Evolutionary conservation across 805 yeast genomes (phyloP).

Genomic region (Candida xyloterini): DNA sequence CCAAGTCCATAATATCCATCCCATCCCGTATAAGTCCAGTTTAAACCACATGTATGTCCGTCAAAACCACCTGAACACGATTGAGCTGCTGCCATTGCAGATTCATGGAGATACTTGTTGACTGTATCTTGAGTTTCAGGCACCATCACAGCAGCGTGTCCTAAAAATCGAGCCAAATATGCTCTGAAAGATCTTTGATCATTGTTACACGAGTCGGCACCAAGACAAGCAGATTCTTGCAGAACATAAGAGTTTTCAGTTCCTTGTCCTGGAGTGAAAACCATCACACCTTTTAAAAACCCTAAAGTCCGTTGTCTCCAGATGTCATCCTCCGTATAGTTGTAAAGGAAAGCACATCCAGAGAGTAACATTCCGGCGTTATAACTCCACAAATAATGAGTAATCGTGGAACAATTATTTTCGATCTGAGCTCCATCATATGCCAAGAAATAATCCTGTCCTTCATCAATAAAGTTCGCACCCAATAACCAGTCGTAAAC

Average conservation of each 20-base stretch:
- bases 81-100: slow-evolving; percentile 66
- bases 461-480: slow-evolving; percentile 44
- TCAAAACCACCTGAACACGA: slow-evolving; percentile 75
- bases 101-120: slow-evolving; percentile 37
- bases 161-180: slow-evolving; percentile 70
- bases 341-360: slow-evolving; percentile 80
- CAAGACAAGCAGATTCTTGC: slow-evolving; percentile 86
- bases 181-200: slow-evolving; percentile 96
- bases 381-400: slow-evolving; percentile 76
- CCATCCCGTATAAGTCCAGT: slow-evolving; percentile 60
- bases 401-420: slow-evolving; percentile 59
- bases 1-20: slow-evolving; percentile 72
- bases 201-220: slow-evolving; percentile 58
- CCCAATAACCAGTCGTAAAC: slow-evolving; percentile 79
- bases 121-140: slow-evolving; percentile 49
- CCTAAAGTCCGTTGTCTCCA: slow-evolving; percentile 66
- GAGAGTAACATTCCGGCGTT: slow-evolving; percentile 77
- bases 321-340: slow-evolving; percentile 57
- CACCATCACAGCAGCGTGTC: slow-evolving; percentile 66
- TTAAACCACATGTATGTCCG: slow-evolving; percentile 71
- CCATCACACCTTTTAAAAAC: slow-evolving; percentile 52
- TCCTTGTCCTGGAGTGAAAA: slow-evolving; percentile 49
- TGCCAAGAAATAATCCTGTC: slow-evolving; percentile 43
- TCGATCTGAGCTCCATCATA: slow-evolving; percentile 67
- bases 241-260: slow-evolving; percentile 37